Evolutionary conservation across 768 basidiomycete genomes (phyloP).

Genomic region (Tylopilus balloui): DNA sequence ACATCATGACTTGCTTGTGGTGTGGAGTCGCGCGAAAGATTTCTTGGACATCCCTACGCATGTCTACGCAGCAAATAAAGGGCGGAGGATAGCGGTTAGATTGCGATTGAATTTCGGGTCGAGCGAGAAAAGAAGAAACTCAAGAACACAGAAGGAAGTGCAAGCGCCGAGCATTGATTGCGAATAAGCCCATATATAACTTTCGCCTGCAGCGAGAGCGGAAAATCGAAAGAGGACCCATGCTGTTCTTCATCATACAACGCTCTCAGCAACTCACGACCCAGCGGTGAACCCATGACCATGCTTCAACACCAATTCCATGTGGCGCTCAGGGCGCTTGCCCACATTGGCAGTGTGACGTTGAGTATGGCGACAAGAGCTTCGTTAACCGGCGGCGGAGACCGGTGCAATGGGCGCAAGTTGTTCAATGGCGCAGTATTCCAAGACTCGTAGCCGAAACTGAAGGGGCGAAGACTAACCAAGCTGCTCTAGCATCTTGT

Average conservation of each 20-base stretch:
- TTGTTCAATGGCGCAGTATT: slow-evolving; percentile 42
- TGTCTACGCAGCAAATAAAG: slow-evolving; percentile 69
- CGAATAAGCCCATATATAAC: slow-evolving; percentile 14
- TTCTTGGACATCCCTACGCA: slow-evolving; percentile 99
- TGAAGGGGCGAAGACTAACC: slow-evolving; percentile 85
- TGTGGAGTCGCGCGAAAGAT: slow-evolving; percentile 98
- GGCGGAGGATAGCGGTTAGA: slow-evolving; percentile 62
- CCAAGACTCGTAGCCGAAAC: slow-evolving; percentile 56
- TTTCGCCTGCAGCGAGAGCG: slow-evolving; percentile 28
- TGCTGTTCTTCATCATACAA: slow-evolving; percentile 34
- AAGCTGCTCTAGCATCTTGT: slow-evolving; percentile 99
- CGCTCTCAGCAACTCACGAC: slow-evolving; percentile 37
- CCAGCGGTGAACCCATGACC: slow-evolving; percentile 34
- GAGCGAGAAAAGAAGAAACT: slow-evolving; percentile 51
- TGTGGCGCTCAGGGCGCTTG: slow-evolving; percentile 37
- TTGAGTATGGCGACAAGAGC: slow-evolving; percentile 37
- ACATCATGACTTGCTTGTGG: slow-evolving; percentile 99
- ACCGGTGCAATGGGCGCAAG: slow-evolving; percentile 41
- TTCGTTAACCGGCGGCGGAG: slow-evolving; percentile 27
- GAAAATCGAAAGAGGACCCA: slow-evolving; percentile 32
- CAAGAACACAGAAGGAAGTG: slow-evolving; percentile 31
- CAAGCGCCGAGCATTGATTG: slow-evolving; percentile 13
- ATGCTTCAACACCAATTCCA: slow-evolving; percentile 37
- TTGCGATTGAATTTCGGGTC: slow-evolving; percentile 44
- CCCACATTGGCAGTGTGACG: slow-evolving; percentile 38